Evolutionary conservation across 805 yeast genomes (phyloP).

Genomic region (Candida yuanshanica): DNA sequence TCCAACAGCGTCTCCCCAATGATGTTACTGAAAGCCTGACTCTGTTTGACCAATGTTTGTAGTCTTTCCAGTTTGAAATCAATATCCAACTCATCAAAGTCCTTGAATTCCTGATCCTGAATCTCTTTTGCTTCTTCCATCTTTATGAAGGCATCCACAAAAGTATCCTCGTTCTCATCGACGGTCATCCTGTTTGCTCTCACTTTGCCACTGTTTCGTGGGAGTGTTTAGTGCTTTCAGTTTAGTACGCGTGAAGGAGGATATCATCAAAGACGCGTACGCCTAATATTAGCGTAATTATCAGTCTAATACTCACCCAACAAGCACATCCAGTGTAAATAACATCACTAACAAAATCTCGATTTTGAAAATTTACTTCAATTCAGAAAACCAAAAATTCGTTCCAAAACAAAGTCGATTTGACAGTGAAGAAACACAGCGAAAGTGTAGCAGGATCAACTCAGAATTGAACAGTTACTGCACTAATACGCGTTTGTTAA

Average conservation of each 20-base stretch:
- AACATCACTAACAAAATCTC: constrained; percentile 9
- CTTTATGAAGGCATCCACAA: constrained; percentile 13
- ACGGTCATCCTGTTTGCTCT: constrained; percentile 6
- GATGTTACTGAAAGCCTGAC: constrained; percentile 82
- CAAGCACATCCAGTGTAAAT: constrained; percentile 13
- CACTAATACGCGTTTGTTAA: neutral
- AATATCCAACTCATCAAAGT: constrained; percentile 37
- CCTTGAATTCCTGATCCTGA: constrained; percentile 12
- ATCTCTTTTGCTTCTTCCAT: constrained; percentile 7
- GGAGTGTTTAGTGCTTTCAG: neutral
- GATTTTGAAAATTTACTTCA: neutral
- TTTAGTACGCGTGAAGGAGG: neutral
- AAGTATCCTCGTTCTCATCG: constrained; percentile 16
- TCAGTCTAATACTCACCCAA: no score
- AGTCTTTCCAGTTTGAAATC: constrained; percentile 60
- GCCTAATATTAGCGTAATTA: no score
- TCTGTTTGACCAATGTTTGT: constrained; percentile 73
- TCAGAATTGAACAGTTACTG: no score
- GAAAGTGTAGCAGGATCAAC: no score
- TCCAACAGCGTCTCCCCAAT: constrained; percentile 73
- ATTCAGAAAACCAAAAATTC: neutral
- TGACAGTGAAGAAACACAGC: neutral
- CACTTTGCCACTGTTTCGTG: neutral
- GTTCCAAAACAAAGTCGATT: constrained; percentile 1
- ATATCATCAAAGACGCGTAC: neutral